Evolutionary conservation across 1,284 basidiomycete genomes (phyloP), one percentile per base, ranked within the genome.

Genomic region (Serendipita sp.): DNA sequence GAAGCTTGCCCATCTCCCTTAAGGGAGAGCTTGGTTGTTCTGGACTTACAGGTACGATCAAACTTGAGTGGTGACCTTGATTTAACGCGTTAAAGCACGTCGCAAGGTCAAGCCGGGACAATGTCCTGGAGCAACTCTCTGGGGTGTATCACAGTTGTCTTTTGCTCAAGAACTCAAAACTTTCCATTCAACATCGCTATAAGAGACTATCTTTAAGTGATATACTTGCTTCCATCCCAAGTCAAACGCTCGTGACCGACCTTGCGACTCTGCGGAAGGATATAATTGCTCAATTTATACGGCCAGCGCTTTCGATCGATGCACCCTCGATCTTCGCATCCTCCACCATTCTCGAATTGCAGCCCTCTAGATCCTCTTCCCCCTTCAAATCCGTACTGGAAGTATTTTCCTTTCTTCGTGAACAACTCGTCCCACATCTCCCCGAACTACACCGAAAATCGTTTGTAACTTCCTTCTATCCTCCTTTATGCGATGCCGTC

Each of bases 81-180:
- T 61, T 43, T 62, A 26, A 61, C 6, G 58, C 49, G 1, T 53
- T 22, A 35, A 10, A 67, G 88, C 86, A 76, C 75, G 60, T 79
- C 75, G 67, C 78, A 81, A 65, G 76, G 77, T 63, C 78, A 80
- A 1, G 72, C 80, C 6, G 76, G 66, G 82, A 85, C 63, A 78
- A 80, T 35, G 72, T 81, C 3, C 83, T 87, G 68, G 88, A 90
- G 64, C 83, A 88, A 67, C 75, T 91, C 17, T 79, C 77, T 65
- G 82, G 87, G 61, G 85, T 84, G 1, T 89, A 82, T 67, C 72
- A 77, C 13, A 78, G 81, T 65, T 77, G 82, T 67, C 71, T 91
- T 26, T 68, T 53, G 53, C 30, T 13, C 62, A 50, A 17, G 3
- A 12, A n/a, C 26, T 34, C 15, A 26, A n/a, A 35, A 3, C 62